phyloP scores from a whole-genome alignment of 108 stramenopile genomes.

The Pseudonitzschia multiseries region DNA sequence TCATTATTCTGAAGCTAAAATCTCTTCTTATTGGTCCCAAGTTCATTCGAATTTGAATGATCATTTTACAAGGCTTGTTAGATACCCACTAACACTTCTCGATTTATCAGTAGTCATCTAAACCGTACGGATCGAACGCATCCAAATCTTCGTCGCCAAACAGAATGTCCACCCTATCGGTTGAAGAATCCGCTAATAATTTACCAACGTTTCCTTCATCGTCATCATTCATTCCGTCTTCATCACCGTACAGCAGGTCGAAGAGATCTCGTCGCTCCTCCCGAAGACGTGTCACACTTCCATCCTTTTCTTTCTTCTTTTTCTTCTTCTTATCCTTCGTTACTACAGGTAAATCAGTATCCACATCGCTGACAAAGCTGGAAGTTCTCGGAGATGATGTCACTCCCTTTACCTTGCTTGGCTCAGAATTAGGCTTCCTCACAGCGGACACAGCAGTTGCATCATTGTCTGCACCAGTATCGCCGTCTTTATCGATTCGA shows the following conservation, averaged over 20 bases:
- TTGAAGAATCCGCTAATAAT: slow-evolving; percentile 1
- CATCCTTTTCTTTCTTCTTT: slow-evolving; percentile 53
- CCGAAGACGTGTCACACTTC: slow-evolving; percentile 57
- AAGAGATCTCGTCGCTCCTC: slow-evolving; percentile 84
- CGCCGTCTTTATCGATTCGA: neutral
- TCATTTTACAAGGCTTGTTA: too few species aligned
- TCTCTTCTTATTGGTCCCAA: too few species aligned
- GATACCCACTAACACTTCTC: too few species aligned
- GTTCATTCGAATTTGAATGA: too few species aligned
- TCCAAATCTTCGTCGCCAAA: slow-evolving; percentile 69
- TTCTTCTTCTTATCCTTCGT: slow-evolving; percentile 19
- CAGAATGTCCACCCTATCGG: slow-evolving; percentile 13
- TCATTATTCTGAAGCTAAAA: too few species aligned
- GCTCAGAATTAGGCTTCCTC: neutral
- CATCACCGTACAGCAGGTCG: slow-evolving; percentile 81
- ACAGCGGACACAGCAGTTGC: neutral
- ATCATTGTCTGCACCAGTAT: neutral
- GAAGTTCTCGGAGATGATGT: neutral
- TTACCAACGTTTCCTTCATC: slow-evolving; percentile 13
- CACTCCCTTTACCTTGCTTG: slow-evolving; percentile 9
- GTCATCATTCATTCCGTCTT: slow-evolving; percentile 38
- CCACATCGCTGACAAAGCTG: slow-evolving; percentile 4
- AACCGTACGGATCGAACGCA: slow-evolving; percentile 75
- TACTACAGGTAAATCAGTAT: neutral
- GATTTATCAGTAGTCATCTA: slow-evolving; percentile 55